Percentiles rank a stretch among this genome's conserved stretches.
Conservation (phyloP, 768 basidiomycete genomes). For the Suillus brevipes region DNA sequence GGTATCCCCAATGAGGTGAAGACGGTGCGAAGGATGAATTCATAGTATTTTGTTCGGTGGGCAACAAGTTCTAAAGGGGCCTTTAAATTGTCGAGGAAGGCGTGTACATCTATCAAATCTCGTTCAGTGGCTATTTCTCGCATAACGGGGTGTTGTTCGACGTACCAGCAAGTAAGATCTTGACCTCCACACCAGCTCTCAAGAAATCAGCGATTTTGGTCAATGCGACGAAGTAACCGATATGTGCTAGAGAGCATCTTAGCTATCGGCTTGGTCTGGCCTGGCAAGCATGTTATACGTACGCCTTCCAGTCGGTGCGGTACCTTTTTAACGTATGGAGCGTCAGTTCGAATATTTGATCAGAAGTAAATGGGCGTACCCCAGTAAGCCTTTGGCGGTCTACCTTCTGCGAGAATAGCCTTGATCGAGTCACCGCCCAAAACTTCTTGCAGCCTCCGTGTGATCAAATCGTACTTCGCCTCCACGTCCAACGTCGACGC, state of each 20-base stretch:
- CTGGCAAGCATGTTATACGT: conserved; percentile 32
- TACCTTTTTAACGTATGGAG: conserved; percentile 51
- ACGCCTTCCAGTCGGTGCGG: conserved; percentile 94
- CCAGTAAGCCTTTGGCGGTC: conserved; percentile 87
- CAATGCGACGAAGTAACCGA: conserved; percentile 95
- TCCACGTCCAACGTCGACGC: conserved; percentile 32
- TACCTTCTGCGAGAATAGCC: conserved; percentile 72
- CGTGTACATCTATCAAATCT: conserved; percentile 73
- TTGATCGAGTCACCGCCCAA: conserved; percentile 86
- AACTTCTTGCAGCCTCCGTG: conserved; percentile 81
- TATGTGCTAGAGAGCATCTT: conserved; percentile 66
- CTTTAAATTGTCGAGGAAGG: conserved; percentile 96
- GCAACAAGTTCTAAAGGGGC: conserved; percentile 90
- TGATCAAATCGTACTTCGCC: conserved; percentile 78
- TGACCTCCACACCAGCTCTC: conserved; percentile 87
- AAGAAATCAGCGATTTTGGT: conserved; percentile 97
- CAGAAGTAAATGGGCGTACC: conserved; percentile 50
- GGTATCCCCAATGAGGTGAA: conserved; percentile 91
- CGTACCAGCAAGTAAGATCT: conserved; percentile 76
- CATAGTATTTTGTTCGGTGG: conserved; percentile 89
- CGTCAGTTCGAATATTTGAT: background rate
- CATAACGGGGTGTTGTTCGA: background rate
- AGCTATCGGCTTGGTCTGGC: background rate
- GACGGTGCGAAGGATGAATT: conserved; percentile 75
- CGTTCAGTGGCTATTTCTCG: background rate